A percentile compares a stretch with the other conserved stretches of the same genome.
phyloP scores from a whole-genome alignment of 257 asterid species.

The Solanum peruvianum region DNA sequence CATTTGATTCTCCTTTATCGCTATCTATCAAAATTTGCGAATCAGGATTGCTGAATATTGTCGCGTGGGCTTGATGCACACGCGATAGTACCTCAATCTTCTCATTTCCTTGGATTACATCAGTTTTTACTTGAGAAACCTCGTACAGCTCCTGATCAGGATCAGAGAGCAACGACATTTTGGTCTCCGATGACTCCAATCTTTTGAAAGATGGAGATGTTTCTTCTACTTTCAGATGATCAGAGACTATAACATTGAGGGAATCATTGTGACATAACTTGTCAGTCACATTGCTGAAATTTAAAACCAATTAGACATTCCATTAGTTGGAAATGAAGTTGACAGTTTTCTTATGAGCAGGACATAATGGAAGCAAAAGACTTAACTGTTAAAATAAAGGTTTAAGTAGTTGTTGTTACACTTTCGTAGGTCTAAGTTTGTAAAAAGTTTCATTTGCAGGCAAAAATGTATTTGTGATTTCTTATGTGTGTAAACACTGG shows the following conservation, averaged over 20 bases:
- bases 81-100: neutral
- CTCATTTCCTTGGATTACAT: neutral
- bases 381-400: neutral
- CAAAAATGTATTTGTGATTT: neutral
- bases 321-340: neutral
- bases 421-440: neutral
- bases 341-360: neutral
- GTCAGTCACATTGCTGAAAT: constrained; percentile 3
- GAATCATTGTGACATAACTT: neutral
- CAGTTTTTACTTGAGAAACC: neutral
- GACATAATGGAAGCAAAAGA: neutral
- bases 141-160: neutral
- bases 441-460: neutral
- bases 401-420: neutral
- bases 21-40: neutral
- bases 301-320: neutral
- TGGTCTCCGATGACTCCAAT: neutral
- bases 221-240: neutral
- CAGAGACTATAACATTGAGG: neutral
- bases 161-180: neutral
- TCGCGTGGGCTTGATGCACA: neutral
- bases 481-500: neutral
- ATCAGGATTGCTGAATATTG: neutral
- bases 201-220: neutral
- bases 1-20: constrained; percentile 8